Evolutionary conservation across 202 grass and related monocot species (phyloP).

Genomic region (Digitaria exilis): DNA sequence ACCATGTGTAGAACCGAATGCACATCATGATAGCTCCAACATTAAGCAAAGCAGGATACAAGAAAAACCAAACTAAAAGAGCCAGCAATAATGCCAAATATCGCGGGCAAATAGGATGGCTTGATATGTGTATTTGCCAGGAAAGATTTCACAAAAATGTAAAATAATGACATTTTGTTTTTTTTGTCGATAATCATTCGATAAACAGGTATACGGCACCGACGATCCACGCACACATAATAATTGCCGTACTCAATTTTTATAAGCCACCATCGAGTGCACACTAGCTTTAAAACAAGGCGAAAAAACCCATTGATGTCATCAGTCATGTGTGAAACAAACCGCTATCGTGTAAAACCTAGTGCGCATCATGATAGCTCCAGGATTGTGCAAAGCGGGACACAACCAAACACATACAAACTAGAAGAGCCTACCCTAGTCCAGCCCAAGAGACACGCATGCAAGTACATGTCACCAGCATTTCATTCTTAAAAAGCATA

Average conservation of each 20-base stretch:
- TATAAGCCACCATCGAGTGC: too few relatives aligned
- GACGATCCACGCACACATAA: too few relatives aligned
- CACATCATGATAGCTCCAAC: background rate
- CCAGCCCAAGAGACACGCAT: background rate
- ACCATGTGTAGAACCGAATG: background rate
- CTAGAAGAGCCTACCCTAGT: background rate
- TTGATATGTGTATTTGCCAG: too few relatives aligned
- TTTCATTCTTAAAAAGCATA: background rate
- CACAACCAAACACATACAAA: background rate
- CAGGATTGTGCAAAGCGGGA: background rate
- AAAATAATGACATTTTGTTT: too few relatives aligned
- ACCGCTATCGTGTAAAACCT: background rate
- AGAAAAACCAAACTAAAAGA: background rate
- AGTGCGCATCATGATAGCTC: background rate
- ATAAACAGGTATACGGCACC: too few relatives aligned
- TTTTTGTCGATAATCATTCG: too few relatives aligned
- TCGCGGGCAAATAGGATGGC: too few relatives aligned
- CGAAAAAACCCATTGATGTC: background rate
- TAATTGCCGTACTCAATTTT: too few relatives aligned
- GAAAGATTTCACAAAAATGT: too few relatives aligned
- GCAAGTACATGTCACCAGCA: background rate
- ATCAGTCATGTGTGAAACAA: background rate
- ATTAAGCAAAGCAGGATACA: background rate
- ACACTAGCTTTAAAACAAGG: too few relatives aligned
- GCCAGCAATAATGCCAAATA: too few relatives aligned